Conservation (phyloP, 192 early-diverging fungal species). For the Cetraspora pellucida region DNA sequence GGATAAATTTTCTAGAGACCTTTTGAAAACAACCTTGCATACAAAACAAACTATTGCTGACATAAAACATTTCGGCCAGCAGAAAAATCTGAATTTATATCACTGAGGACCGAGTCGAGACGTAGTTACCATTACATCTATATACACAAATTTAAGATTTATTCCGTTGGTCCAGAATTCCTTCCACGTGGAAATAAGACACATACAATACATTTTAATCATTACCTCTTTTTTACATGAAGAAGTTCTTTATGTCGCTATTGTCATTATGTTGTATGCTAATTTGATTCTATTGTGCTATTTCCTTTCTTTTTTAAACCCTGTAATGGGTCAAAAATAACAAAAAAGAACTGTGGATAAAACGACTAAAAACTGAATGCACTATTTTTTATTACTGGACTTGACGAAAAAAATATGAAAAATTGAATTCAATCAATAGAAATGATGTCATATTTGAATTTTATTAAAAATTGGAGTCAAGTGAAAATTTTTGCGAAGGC, state of each 20-base stretch:
- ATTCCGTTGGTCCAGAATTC: conserved; percentile 77
- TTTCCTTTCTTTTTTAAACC: conserved; percentile 81
- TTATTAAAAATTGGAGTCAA: conserved; percentile 75
- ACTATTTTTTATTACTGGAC: conserved; percentile 77
- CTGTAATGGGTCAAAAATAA: conserved; percentile 68
- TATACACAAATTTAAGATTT: conserved; percentile 73
- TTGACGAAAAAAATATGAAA: conserved; percentile 68
- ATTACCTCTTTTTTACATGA: conserved; percentile 70
- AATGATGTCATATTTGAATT: conserved; percentile 57
- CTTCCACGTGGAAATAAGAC: conserved; percentile 26
- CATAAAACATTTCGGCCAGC: too few relatives aligned
- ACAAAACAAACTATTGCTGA: too few relatives aligned
- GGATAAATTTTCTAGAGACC: too few relatives aligned
- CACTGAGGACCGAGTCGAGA: conserved; percentile 73
- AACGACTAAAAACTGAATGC: conserved; percentile 73
- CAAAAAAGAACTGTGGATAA: conserved; percentile 64
- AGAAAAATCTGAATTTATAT: too few relatives aligned
- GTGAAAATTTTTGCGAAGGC: conserved; percentile 71
- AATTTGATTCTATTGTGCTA: conserved; percentile 79
- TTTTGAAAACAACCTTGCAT: too few relatives aligned
- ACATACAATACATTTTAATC: conserved; percentile 51
- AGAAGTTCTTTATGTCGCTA: conserved; percentile 68
- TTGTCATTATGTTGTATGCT: conserved; percentile 55
- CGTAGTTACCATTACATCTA: conserved; percentile 73
- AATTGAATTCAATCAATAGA: conserved; percentile 61